phyloP scores from a whole-genome alignment of 257 asterid genomes.

The Solanum chiquidenum region DNA sequence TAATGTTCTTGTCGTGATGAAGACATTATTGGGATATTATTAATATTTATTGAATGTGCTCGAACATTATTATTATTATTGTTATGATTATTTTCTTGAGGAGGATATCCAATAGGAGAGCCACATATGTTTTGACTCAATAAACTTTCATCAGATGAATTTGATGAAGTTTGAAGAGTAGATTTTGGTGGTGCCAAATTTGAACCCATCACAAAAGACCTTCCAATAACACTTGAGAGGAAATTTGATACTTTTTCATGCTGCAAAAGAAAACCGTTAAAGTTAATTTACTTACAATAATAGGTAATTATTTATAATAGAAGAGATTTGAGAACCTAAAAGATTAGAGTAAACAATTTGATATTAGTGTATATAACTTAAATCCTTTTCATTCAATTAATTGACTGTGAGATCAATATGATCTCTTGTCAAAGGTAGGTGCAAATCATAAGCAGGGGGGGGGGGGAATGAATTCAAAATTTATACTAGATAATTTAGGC shows the following conservation, averaged over 20 bases:
- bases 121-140: constrained; percentile 9
- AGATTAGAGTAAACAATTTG: background rate
- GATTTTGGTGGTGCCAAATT: background rate
- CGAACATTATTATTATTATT: background rate
- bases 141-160: constrained; percentile 2
- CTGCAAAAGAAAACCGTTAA: constrained; percentile 10
- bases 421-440: background rate
- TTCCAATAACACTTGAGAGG: constrained; percentile 24
- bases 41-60: constrained; percentile 1
- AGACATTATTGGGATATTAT: background rate
- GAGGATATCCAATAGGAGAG: constrained; percentile 3
- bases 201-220: background rate
- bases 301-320: background rate
- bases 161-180: constrained; percentile 3
- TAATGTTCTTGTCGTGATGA: background rate
- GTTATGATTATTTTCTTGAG: background rate
- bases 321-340: background rate
- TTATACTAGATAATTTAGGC: background rate
- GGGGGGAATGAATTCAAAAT: background rate
- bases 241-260: constrained; percentile 18
- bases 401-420: background rate
- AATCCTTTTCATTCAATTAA: background rate
- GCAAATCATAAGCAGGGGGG: background rate
- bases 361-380: background rate
- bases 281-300: background rate